These are phyloP conservation scores for Magnaporthiopsis poae DNA, from an alignment of 2,329 filamentous ascomycete genomes.

Conservation along the genomic window DNA sequence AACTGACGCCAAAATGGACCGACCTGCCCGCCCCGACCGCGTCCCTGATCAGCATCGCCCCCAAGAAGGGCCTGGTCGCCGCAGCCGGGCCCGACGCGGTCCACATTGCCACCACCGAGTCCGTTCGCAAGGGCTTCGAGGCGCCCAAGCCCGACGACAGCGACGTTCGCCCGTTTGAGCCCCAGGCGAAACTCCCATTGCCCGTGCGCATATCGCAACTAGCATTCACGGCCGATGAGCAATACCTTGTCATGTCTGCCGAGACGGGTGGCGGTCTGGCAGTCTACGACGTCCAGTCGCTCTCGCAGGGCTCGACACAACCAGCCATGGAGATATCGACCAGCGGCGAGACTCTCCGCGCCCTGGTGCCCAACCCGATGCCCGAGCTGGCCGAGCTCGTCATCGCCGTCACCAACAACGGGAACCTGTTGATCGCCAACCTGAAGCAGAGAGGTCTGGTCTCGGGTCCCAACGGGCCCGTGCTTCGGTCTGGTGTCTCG, in stretches of 20 bases:
- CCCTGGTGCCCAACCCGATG: constrained; percentile 71
- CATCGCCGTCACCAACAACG: constrained; percentile 69
- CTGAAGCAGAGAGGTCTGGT: constrained; percentile 56
- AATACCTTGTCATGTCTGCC: constrained; percentile 70
- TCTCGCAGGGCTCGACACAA: constrained; percentile 57
- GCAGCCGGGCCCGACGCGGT: constrained; percentile 77
- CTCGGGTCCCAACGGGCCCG: constrained; percentile 47
- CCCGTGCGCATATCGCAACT: constrained; percentile 75
- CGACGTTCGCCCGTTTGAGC: constrained; percentile 60
- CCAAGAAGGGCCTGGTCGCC: constrained; percentile 69
- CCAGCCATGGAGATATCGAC: constrained; percentile 68
- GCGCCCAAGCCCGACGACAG: constrained; percentile 44
- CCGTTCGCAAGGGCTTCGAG: constrained; percentile 66
- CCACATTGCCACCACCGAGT: constrained; percentile 65
- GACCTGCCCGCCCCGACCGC: constrained; percentile 64
- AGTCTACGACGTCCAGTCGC: constrained; percentile 64
- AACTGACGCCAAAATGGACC: constrained; percentile 71
- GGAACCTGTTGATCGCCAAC: constrained; percentile 76
- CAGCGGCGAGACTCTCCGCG: constrained; percentile 62
- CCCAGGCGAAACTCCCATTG: constrained; percentile 63
- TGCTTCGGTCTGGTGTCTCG: constrained; percentile 66
- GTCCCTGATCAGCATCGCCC: constrained; percentile 75
- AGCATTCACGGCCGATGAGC: constrained; percentile 82
- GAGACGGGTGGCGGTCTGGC: constrained; percentile 72
- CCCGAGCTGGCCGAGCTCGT: constrained; percentile 63